Evolutionary conservation across 345 rosid species (phyloP).

Genomic region (Erodium maritimum): DNA sequence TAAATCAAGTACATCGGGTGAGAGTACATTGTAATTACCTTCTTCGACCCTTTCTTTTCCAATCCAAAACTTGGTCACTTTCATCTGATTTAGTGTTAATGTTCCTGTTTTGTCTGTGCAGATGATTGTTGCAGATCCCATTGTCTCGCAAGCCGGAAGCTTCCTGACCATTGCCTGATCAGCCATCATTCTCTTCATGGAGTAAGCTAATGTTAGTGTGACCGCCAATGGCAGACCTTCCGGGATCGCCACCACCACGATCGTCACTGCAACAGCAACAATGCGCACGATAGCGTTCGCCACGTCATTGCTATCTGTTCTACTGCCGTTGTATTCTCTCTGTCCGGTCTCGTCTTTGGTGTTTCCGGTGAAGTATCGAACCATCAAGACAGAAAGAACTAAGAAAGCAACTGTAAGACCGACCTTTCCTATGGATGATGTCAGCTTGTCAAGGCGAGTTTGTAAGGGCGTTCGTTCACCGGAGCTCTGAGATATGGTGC

Average conservation of each 20-base stretch:
- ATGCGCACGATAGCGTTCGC: conserved; percentile 46
- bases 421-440: conserved; percentile 49
- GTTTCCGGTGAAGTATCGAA: conserved; percentile 64
- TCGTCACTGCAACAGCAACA: conserved; percentile 62
- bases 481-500: conserved; percentile 30
- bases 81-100: conserved; percentile 61
- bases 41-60: conserved; percentile 27
- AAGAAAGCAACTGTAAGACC: conserved; percentile 54
- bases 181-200: conserved; percentile 72
- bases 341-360: conserved; percentile 44
- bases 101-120: conserved; percentile 82
- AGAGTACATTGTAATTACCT: conserved; percentile 13
- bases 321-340: conserved; percentile 28
- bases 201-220: conserved; percentile 64
- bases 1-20: conserved; percentile 27
- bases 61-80: conserved; percentile 48
- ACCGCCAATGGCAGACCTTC: conserved; percentile 80
- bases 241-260: conserved; percentile 80
- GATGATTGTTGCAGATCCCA: conserved; percentile 72
- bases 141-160: conserved; percentile 42
- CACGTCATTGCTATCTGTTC: conserved; percentile 34
- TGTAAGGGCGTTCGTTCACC: conserved; percentile 62
- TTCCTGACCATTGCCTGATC: conserved; percentile 82
- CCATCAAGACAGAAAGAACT: conserved; percentile 42
- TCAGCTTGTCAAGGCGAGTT: conserved; percentile 47